Evolutionary conservation across 306 rosid species (phyloP).

Genomic region (Crataegus laevigata): DNA sequence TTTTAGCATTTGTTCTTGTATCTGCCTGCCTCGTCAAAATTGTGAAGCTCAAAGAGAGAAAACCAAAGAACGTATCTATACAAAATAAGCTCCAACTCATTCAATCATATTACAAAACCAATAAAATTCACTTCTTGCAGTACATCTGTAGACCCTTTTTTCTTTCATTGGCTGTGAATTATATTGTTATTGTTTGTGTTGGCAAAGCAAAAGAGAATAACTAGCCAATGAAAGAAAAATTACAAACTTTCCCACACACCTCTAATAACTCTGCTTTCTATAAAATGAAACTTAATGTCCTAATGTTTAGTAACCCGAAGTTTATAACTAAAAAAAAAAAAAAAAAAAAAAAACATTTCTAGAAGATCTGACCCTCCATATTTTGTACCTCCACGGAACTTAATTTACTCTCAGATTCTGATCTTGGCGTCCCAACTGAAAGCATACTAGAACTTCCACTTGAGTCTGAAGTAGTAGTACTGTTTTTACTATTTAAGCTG

Average conservation of each 20-base stretch:
- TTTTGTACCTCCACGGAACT: not conserved
- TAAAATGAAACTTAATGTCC: not conserved
- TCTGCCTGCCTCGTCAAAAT: not conserved
- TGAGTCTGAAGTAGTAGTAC: slow-evolving; percentile 9
- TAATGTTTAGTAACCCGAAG: not conserved
- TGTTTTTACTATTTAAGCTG: not conserved
- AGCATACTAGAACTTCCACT: slow-evolving; percentile 19
- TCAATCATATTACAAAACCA: not conserved
- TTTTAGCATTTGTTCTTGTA: not conserved
- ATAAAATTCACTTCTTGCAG: not conserved
- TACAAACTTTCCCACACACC: not conserved
- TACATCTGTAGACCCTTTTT: not conserved
- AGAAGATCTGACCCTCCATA: not conserved
- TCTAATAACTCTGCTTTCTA: no score
- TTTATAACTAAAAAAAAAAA: not conserved
- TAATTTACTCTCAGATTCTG: slow-evolving; percentile 21
- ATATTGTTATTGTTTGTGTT: not conserved
- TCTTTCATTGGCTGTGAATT: not conserved
- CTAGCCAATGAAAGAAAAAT: not conserved
- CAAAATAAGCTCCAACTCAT: not conserved
- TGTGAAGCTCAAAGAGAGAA: not conserved
- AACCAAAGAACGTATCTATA: not conserved
- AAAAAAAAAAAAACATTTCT: not conserved
- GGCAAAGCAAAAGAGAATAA: not conserved
- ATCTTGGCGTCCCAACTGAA: slow-evolving; percentile 10